Conservation (phyloP, 1,284 basidiomycete genomes). For the Cutaneotrichosporon cyanovorans region DNA sequence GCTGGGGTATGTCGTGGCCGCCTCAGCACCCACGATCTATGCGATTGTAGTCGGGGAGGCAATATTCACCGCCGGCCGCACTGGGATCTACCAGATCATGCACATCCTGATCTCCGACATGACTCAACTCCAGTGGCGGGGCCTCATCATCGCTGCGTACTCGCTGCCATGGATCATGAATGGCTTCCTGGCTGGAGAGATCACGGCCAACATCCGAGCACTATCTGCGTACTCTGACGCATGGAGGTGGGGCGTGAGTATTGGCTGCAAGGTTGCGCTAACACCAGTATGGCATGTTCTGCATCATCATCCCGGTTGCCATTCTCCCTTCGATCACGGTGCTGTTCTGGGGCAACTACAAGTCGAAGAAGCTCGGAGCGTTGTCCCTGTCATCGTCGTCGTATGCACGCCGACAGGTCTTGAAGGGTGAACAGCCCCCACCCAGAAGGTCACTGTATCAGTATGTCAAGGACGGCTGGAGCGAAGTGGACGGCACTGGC, state of each 20-base stretch:
- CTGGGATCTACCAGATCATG: conserved; percentile 22
- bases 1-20: conserved; percentile 36
- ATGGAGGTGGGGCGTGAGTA: conserved; percentile 54
- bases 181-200: conserved; percentile 29
- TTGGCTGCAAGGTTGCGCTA: not conserved
- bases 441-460: conserved; percentile 8
- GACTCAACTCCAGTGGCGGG: conserved; percentile 68
- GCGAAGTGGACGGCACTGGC: conserved; percentile 51
- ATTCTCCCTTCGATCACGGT: conserved; percentile 31
- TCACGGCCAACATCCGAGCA: conserved; percentile 54
- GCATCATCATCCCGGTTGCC: conserved; percentile 11
- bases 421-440: conserved; percentile 6
- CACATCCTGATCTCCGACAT: conserved; percentile 54
- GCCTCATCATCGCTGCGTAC: conserved; percentile 60
- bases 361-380: conserved; percentile 37
- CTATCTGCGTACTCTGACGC: conserved; percentile 37
- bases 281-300: conserved; percentile 33
- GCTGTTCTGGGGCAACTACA: conserved; percentile 42
- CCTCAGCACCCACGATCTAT: conserved; percentile 25
- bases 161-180: conserved; percentile 55
- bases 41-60: conserved; percentile 36
- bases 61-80: conserved; percentile 36
- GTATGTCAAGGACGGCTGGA: conserved; percentile 19
- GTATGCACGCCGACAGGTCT: conserved; percentile 15
- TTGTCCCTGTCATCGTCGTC: conserved; percentile 35